Percentiles rank a stretch among this genome's conserved stretches.
phyloP scores from a whole-genome alignment of 805 yeast genomes.

The Cyberlindnera mrakii region DNA sequence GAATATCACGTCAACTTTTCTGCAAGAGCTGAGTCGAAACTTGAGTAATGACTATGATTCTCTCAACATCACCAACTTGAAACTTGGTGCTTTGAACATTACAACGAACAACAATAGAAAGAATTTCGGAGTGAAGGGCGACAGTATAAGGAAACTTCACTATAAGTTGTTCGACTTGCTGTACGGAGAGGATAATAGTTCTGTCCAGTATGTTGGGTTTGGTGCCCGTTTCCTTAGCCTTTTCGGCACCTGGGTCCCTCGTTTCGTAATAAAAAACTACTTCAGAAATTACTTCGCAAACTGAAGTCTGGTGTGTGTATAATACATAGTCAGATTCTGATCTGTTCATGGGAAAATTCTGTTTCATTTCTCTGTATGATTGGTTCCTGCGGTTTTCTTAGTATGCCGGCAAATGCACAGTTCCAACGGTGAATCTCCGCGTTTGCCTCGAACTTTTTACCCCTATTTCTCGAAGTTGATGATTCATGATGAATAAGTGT shows the following conservation, averaged over 20 bases:
- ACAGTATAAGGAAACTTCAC: constrained; percentile 13
- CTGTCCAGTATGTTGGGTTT: constrained; percentile 18
- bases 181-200: constrained; percentile 11
- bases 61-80: constrained; percentile 37
- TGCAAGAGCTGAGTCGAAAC: constrained; percentile 32
- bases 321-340: too few species aligned
- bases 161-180: constrained; percentile 22
- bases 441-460: background rate
- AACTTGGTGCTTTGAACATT: constrained; percentile 42
- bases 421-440: too few species aligned
- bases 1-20: constrained; percentile 41
- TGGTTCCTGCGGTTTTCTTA: too few species aligned
- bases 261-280: constrained; percentile 15
- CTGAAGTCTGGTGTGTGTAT: background rate
- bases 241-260: constrained; percentile 18
- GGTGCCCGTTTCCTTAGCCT: constrained; percentile 18
- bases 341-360: too few species aligned
- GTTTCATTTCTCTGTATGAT: too few species aligned
- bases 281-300: constrained; percentile 9
- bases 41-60: constrained; percentile 34
- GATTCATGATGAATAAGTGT: too few species aligned
- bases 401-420: too few species aligned
- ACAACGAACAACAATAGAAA: constrained; percentile 18
- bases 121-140: constrained; percentile 18
- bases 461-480: background rate